Conservation (phyloP, 805 yeast genomes). For the Suhomyces tanzawaensis region DNA sequence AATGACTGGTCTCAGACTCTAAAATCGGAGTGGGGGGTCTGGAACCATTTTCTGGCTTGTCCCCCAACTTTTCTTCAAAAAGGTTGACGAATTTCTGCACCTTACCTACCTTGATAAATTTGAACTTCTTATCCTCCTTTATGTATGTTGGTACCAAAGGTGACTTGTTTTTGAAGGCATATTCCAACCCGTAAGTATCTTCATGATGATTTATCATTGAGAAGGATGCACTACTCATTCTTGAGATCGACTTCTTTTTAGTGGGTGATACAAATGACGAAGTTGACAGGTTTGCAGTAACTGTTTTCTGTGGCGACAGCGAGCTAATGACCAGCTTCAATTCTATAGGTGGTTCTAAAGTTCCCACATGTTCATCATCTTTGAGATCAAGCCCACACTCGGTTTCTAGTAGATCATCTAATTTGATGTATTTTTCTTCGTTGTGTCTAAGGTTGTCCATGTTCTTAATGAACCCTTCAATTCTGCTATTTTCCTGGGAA, state of each 20-base stretch:
- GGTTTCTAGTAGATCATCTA: constrained; percentile 10
- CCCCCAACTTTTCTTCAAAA: constrained; percentile 38
- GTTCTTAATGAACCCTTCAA: constrained; percentile 21
- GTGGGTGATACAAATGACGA: constrained; percentile 16
- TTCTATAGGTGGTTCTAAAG: neutral
- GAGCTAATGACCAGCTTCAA: neutral
- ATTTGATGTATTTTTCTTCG: constrained; percentile 14
- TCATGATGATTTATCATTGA: constrained; percentile 24
- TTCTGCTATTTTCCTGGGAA: constrained; percentile 3
- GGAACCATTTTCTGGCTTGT: constrained; percentile 5
- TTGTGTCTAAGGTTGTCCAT: constrained; percentile 30
- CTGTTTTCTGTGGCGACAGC: constrained; percentile 5
- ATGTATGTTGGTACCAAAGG: constrained; percentile 35
- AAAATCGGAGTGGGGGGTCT: constrained; percentile 6
- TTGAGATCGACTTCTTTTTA: constrained; percentile 12
- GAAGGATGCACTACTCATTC: constrained; percentile 20
- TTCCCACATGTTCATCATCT: neutral
- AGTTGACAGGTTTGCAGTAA: constrained; percentile 10
- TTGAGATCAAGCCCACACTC: constrained; percentile 8
- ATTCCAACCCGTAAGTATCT: constrained; percentile 28
- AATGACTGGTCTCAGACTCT: too few species aligned
- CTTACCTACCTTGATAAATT: constrained; percentile 44
- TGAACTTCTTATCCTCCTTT: constrained; percentile 41
- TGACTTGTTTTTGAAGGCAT: constrained; percentile 28
- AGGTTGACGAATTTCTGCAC: constrained; percentile 44